phyloP scores from a whole-genome alignment of 192 early-diverging fungal genomes.

The Coemansia sp. region DNA sequence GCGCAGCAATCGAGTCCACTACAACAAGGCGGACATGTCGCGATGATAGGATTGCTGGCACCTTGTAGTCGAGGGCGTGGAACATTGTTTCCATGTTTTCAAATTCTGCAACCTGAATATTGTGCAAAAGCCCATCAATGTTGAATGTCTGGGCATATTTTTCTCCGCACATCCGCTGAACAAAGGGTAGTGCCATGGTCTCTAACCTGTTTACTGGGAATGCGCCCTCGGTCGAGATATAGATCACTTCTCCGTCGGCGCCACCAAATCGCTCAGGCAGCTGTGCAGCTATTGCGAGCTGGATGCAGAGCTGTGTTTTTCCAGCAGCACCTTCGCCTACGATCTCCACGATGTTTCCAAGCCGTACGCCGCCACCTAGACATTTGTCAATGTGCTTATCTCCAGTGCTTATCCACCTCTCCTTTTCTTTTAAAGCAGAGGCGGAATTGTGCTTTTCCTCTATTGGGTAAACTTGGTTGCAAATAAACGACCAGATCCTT shows the following conservation, averaged over 20 bases:
- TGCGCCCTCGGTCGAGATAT: constrained; percentile 70
- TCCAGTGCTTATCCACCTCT: constrained; percentile 55
- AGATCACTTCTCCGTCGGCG: constrained; percentile 62
- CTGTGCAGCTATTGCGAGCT: constrained; percentile 72
- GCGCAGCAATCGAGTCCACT: constrained; percentile 84
- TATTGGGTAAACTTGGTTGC: constrained; percentile 19
- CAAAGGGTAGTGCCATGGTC: constrained; percentile 47
- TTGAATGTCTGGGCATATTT: constrained; percentile 11
- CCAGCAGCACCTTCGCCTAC: constrained; percentile 79
- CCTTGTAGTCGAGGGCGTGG: constrained; percentile 71
- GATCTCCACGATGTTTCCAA: constrained; percentile 66
- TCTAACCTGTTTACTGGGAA: constrained; percentile 66
- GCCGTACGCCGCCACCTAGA: constrained; percentile 62
- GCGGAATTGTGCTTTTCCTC: neutral
- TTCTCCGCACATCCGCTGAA: constrained; percentile 15
- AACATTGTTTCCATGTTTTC: constrained; percentile 69
- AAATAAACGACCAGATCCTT: constrained; percentile 14
- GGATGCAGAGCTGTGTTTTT: constrained; percentile 86
- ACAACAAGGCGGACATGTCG: constrained; percentile 69
- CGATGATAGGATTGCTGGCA: constrained; percentile 62
- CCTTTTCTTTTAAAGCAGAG: constrained; percentile 13
- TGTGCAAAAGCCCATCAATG: constrained; percentile 24
- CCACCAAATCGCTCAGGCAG: constrained; percentile 60
- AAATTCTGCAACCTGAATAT: constrained; percentile 70
- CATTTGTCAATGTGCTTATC: constrained; percentile 57